A percentile compares a stretch with the other conserved stretches of the same genome.
Conservation (phyloP, 2,329 filamentous ascomycete species). For the Xylariaceae sp. region DNA sequence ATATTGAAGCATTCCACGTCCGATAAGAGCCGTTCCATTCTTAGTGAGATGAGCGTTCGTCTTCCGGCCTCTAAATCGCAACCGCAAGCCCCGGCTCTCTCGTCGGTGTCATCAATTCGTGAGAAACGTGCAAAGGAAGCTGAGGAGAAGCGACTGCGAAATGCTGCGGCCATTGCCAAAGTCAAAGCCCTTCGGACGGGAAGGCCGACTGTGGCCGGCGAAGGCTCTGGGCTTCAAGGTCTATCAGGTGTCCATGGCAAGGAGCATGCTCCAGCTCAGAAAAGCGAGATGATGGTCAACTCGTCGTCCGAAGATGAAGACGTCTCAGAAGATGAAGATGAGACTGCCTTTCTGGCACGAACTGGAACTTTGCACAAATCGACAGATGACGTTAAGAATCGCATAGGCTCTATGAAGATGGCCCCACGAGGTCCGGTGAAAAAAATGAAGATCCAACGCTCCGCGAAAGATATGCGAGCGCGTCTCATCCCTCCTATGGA, state of each 20-base stretch:
- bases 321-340: conserved; percentile 56
- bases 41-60: conserved; percentile 44
- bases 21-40: conserved; percentile 40
- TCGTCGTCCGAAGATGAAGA: conserved; percentile 72
- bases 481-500: conserved; percentile 87
- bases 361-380: conserved; percentile 45
- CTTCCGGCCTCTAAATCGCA: conserved; percentile 30
- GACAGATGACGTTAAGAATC: conserved; percentile 44
- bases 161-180: conserved; percentile 66
- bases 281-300: conserved; percentile 87
- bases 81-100: conserved; percentile 33
- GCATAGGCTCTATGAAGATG: conserved; percentile 47
- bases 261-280: conserved; percentile 64
- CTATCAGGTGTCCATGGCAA: conserved; percentile 69
- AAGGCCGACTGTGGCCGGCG: conserved; percentile 58
- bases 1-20: conserved; percentile 42
- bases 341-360: conserved; percentile 43
- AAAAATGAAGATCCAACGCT: conserved; percentile 75
- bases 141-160: conserved; percentile 69
- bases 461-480: conserved; percentile 89
- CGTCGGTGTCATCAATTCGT: conserved; percentile 56
- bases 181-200: conserved; percentile 58
- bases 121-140: conserved; percentile 71
- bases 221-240: conserved; percentile 72
- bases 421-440: conserved; percentile 70